Conservation (phyloP, 208 protist species). For the Sergeia podlipaevii region DNA sequence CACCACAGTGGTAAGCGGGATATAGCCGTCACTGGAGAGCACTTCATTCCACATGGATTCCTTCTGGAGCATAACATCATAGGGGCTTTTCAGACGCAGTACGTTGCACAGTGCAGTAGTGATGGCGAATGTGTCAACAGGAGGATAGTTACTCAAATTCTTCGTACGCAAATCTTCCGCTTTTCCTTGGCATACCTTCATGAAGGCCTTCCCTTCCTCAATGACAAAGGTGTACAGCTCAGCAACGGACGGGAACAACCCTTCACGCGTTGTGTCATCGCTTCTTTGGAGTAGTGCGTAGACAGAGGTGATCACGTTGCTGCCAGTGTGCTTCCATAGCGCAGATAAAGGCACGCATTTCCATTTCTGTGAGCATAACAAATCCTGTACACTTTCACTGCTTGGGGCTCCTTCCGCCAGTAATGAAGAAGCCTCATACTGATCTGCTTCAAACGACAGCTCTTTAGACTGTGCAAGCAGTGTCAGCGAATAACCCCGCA, state of each 20-base stretch:
- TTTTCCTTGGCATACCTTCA: constrained; percentile 11
- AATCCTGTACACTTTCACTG: no score
- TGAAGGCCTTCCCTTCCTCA: constrained; percentile 6
- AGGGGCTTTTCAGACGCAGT: constrained; percentile 30
- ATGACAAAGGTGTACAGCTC: constrained; percentile 15
- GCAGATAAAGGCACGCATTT: no score
- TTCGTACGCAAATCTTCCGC: neutral
- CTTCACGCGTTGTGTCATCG: neutral
- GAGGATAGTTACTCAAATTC: neutral
- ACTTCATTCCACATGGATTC: constrained; percentile 11
- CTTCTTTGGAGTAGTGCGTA: neutral
- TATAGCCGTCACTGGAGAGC: constrained; percentile 30
- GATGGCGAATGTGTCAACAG: constrained; percentile 13
- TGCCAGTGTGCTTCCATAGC: constrained; percentile 4
- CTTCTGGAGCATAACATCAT: constrained; percentile 18
- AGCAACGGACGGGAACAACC: neutral
- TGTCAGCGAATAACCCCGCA: no score
- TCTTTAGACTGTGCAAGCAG: no score
- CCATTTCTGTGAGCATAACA: no score
- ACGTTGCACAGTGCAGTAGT: constrained; percentile 27
- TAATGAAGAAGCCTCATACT: no score
- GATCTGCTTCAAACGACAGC: no score
- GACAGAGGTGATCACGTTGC: neutral
- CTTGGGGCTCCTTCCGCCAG: no score
- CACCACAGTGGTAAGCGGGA: constrained; percentile 31